Conservation (phyloP, 2,329 filamentous ascomycete species). For the Truncatella angustata region DNA sequence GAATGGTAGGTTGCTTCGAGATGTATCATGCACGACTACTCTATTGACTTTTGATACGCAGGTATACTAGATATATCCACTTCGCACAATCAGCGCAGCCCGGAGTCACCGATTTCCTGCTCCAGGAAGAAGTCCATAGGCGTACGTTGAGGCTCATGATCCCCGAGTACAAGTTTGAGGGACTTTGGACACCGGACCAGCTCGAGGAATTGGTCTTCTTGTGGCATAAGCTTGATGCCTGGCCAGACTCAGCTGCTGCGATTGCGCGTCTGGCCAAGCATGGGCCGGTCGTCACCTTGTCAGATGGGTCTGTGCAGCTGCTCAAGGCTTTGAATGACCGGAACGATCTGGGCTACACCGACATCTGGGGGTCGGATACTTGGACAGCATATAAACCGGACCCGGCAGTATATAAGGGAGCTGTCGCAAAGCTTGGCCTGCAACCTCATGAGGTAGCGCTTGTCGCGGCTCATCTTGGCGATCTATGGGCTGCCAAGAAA, state of each 20-base stretch:
- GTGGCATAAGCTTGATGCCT: slow-evolving; percentile 60
- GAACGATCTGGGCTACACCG: slow-evolving; percentile 49
- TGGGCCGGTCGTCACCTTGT: slow-evolving; percentile 54
- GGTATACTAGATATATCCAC: slow-evolving; percentile 40
- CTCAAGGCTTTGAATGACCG: slow-evolving; percentile 50
- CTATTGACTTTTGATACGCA: not conserved
- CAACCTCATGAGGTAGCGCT: slow-evolving; percentile 52
- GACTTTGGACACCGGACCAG: slow-evolving; percentile 55
- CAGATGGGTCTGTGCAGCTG: slow-evolving; percentile 57
- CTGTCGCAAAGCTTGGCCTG: slow-evolving; percentile 47
- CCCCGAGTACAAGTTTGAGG: slow-evolving; percentile 41
- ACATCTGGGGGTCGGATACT: slow-evolving; percentile 54
- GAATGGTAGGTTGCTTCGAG: slow-evolving; percentile 48
- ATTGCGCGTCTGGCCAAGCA: slow-evolving; percentile 42
- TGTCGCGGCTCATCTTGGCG: slow-evolving; percentile 59
- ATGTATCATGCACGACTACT: not conserved
- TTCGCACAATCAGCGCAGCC: slow-evolving; percentile 45
- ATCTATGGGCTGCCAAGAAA: slow-evolving; percentile 56
- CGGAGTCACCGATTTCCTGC: slow-evolving; percentile 39
- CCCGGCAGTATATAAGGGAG: slow-evolving; percentile 54
- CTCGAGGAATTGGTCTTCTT: slow-evolving; percentile 52
- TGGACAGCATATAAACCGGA: slow-evolving; percentile 63
- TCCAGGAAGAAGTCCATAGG: slow-evolving; percentile 59
- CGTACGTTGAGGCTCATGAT: slow-evolving; percentile 49
- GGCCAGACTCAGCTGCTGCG: slow-evolving; percentile 50